Conservation (phyloP, 2,329 filamentous ascomycete genomes). For the Ascochyta lentis region DNA sequence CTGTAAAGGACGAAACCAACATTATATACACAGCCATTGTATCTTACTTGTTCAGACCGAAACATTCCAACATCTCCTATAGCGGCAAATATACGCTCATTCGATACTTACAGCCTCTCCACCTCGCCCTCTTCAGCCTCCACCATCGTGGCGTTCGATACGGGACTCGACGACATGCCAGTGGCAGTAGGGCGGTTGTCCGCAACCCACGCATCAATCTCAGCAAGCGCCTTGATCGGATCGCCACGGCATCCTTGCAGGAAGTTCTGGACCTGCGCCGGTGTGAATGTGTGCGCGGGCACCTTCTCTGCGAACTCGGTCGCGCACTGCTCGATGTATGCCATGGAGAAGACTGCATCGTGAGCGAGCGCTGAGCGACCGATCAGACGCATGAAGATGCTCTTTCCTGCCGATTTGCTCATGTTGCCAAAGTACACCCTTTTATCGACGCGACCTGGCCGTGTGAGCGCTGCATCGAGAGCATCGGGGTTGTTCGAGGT, state of each 20-base stretch:
- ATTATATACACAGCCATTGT: not conserved
- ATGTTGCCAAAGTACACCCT: constrained; percentile 74
- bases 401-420: constrained; percentile 24
- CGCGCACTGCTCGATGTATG: constrained; percentile 33
- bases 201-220: constrained; percentile 30
- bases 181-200: constrained; percentile 12
- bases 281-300: constrained; percentile 37
- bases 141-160: constrained; percentile 17
- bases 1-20: not conserved
- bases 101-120: not conserved
- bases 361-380: constrained; percentile 32
- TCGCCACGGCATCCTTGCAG: constrained; percentile 38
- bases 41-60: not conserved
- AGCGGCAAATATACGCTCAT: too few relatives aligned
- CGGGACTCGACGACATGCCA: constrained; percentile 6
- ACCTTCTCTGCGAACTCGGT: constrained; percentile 34
- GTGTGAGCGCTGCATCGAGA: constrained; percentile 74
- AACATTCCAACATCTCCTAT: not conserved
- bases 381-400: constrained; percentile 42
- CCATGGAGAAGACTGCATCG: constrained; percentile 22
- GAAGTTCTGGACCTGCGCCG: constrained; percentile 44
- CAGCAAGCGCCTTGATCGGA: constrained; percentile 26
- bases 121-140: constrained; percentile 11
- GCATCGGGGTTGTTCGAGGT: constrained; percentile 78
- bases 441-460: constrained; percentile 73